A percentile compares a stretch with the other conserved stretches of the same genome.
Evolutionary conservation across 169 alveolate genomes (phyloP).

Genomic region (Besnoitia besnoiti): DNA sequence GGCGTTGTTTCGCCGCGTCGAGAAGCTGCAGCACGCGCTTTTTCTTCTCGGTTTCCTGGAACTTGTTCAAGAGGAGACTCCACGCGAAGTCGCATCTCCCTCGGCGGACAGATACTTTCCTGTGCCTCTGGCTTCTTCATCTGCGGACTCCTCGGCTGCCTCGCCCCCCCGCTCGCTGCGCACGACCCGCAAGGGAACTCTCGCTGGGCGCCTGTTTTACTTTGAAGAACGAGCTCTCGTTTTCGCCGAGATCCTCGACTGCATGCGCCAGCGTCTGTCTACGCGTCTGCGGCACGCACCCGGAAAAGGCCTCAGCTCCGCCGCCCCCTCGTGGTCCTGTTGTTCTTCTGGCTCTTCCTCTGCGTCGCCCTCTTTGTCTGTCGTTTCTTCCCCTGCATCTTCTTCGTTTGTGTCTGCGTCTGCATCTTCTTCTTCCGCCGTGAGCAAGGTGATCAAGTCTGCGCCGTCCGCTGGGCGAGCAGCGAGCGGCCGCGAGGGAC

Average conservation of each 20-base stretch:
- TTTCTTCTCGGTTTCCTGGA: background rate
- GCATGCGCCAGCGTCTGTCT: background rate
- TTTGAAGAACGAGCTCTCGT: background rate
- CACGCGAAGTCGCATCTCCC: background rate
- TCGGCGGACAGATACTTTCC: background rate
- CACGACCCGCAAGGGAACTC: background rate
- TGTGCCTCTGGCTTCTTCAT: too few relatives aligned
- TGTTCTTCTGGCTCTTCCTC: background rate
- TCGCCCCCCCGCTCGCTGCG: background rate
- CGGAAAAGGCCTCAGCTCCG: too few relatives aligned
- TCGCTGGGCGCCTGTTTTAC: slow-evolving; percentile 1
- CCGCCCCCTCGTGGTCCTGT: too few relatives aligned
- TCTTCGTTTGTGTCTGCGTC: background rate
- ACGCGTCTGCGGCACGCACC: background rate
- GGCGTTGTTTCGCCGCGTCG: background rate
- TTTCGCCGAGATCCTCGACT: background rate
- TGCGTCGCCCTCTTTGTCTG: background rate
- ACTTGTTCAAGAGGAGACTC: background rate
- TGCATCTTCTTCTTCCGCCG: too few relatives aligned
- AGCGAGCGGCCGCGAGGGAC: too few relatives aligned
- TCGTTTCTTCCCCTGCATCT: too few relatives aligned
- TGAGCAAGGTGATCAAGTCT: too few relatives aligned
- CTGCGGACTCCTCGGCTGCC: background rate
- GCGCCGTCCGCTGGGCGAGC: too few relatives aligned
- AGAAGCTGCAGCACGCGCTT: background rate